Conservation (phyloP, 2,329 filamentous ascomycete species). For the Xenoacremonium recifei region DNA sequence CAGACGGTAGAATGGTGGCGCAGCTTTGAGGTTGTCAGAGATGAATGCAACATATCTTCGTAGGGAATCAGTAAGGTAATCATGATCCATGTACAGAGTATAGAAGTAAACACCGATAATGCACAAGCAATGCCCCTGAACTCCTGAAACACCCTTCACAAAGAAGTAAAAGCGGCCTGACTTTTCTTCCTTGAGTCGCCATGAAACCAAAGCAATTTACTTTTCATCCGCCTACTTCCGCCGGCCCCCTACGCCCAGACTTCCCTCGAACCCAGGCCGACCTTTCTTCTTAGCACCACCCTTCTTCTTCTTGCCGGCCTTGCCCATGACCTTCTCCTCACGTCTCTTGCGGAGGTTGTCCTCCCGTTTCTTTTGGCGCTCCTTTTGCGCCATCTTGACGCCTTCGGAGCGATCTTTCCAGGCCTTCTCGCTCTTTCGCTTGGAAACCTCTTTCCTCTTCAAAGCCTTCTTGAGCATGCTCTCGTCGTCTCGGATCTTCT, state of each 20-base stretch:
- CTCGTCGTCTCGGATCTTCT: slow-evolving; percentile 85
- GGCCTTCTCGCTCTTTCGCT: slow-evolving; percentile 88
- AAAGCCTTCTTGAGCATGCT: slow-evolving; percentile 87
- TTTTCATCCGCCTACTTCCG: slow-evolving; percentile 37
- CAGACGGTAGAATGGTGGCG: too few species aligned
- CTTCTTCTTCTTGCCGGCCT: slow-evolving; percentile 59
- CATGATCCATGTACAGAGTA: too few species aligned
- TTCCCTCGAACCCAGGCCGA: slow-evolving; percentile 68
- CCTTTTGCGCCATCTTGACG: slow-evolving; percentile 72
- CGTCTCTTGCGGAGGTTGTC: slow-evolving; percentile 72
- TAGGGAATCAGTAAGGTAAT: too few species aligned
- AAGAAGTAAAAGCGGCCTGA: too few species aligned
- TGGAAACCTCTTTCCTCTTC: slow-evolving; percentile 86
- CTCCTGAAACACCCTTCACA: too few species aligned
- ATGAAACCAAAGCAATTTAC: too few species aligned
- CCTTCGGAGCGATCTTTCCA: slow-evolving; percentile 75
- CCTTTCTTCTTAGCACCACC: slow-evolving; percentile 43
- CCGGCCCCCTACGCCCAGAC: slow-evolving; percentile 56
- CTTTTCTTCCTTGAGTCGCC: too few species aligned
- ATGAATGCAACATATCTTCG: too few species aligned
- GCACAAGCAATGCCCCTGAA: too few species aligned
- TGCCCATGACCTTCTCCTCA: slow-evolving; percentile 66
- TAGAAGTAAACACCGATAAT: too few species aligned
- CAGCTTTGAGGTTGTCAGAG: too few species aligned
- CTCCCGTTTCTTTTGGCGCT: slow-evolving; percentile 79